Evolutionary conservation across 768 basidiomycete genomes (phyloP).

Genomic region (Naematelia encephala): DNA sequence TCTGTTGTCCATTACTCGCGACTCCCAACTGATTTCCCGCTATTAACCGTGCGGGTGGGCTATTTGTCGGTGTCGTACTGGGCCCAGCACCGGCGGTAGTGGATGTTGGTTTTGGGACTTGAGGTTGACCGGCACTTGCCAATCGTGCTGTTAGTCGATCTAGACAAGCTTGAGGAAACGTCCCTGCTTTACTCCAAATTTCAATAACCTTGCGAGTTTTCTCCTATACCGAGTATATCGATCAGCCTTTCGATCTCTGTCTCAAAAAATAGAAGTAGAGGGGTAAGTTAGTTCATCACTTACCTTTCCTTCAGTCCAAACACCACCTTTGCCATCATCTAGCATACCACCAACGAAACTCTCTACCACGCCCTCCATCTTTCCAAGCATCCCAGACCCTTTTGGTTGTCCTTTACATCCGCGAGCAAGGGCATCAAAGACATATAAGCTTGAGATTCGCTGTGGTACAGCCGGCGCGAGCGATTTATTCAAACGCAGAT

Average conservation of each 20-base stretch:
- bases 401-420: constrained; percentile 16
- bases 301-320: constrained; percentile 75
- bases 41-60: constrained; percentile 1
- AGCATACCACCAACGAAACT: constrained; percentile 84
- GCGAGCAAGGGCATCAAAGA: constrained; percentile 87
- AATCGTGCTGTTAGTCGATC: constrained; percentile 56
- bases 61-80: constrained; percentile 1
- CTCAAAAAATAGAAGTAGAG: no score
- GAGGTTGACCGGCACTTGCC: constrained; percentile 5
- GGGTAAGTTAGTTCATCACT: no score
- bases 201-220: constrained; percentile 96
- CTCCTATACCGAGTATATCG: constrained; percentile 60
- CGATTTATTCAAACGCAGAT: constrained; percentile 85
- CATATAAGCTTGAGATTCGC: constrained; percentile 86
- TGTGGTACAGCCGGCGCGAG: constrained; percentile 57
- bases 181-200: constrained; percentile 89
- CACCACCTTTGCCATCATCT: constrained; percentile 53
- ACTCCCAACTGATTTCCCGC: background rate
- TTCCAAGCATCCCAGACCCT: constrained; percentile 58
- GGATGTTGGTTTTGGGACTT: constrained; percentile 6
- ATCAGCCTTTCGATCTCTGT: background rate
- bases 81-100: constrained; percentile 14
- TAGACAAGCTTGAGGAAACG: constrained; percentile 76
- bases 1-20: background rate
- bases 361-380: constrained; percentile 85